phyloP scores from a whole-genome alignment of 108 stramenopile genomes.

The Nannochloropsis salina region DNA sequence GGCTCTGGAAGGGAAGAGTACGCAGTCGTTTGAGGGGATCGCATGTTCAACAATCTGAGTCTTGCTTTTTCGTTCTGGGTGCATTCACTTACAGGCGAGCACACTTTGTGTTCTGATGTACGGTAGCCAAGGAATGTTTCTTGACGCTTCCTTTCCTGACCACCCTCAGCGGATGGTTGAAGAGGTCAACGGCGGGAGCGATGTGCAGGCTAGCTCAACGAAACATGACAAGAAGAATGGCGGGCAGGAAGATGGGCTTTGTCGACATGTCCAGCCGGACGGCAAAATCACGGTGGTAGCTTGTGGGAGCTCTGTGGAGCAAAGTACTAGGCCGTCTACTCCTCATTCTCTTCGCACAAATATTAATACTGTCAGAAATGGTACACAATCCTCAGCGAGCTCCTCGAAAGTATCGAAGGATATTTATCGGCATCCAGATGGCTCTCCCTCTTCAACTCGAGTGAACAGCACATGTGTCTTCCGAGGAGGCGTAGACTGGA shows the following conservation, averaged over 20 bases:
- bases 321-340: no score
- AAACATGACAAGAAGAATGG: background rate
- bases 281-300: background rate
- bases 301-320: background rate
- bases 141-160: background rate
- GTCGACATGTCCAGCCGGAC: background rate
- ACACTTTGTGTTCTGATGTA: background rate
- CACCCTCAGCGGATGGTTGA: background rate
- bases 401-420: no score
- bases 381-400: no score
- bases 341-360: no score
- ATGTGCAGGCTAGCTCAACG: background rate
- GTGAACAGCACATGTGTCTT: background rate
- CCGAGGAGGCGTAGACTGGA: background rate
- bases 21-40: no score
- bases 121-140: background rate
- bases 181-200: background rate
- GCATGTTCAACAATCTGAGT: no score
- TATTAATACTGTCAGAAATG: no score
- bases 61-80: no score
- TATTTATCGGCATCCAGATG: background rate
- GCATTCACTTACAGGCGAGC: background rate
- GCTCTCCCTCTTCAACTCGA: background rate
- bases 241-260: background rate
- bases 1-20: no score